These are phyloP conservation scores for Phoma herbarum DNA, from an alignment of 2,329 filamentous ascomycete genomes.

Conservation along the genomic window DNA sequence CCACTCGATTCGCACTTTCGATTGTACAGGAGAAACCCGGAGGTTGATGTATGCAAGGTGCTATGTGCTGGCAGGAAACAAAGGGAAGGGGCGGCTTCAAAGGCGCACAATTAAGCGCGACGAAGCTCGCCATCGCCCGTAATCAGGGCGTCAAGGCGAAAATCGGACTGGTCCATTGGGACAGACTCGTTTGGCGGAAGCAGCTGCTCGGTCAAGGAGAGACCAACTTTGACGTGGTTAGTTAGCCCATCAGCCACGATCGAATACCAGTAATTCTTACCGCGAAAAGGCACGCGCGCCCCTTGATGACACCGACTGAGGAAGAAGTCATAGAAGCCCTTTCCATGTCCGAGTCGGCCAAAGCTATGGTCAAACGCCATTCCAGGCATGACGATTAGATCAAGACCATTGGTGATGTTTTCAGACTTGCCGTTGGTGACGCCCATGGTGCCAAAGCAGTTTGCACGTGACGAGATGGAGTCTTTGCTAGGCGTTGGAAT, in stretches of 20 bases:
- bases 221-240: slow-evolving; percentile 67
- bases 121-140: slow-evolving; percentile 70
- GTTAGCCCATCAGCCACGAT: slow-evolving; percentile 45
- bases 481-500: slow-evolving; percentile 82
- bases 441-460: slow-evolving; percentile 75
- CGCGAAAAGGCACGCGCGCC: slow-evolving; percentile 65
- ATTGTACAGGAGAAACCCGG: slow-evolving; percentile 16
- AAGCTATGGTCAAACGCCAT: slow-evolving; percentile 85
- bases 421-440: slow-evolving; percentile 50
- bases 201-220: slow-evolving; percentile 87
- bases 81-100: slow-evolving; percentile 4
- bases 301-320: slow-evolving; percentile 73
- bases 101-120: slow-evolving; percentile 30
- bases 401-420: slow-evolving; percentile 62
- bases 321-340: slow-evolving; percentile 97
- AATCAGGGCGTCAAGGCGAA: slow-evolving; percentile 79
- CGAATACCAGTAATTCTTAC: slow-evolving; percentile 57
- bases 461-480: slow-evolving; percentile 72
- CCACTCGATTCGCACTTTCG: slow-evolving; percentile 13
- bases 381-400: slow-evolving; percentile 90
- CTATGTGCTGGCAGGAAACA: slow-evolving; percentile 12
- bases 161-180: slow-evolving; percentile 79
- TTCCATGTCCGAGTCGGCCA: slow-evolving; percentile 87
- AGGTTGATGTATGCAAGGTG: slow-evolving; percentile 8
- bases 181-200: slow-evolving; percentile 71